phyloP scores from a whole-genome alignment of 106 monocot species.

The Amphibolis antarctica region DNA sequence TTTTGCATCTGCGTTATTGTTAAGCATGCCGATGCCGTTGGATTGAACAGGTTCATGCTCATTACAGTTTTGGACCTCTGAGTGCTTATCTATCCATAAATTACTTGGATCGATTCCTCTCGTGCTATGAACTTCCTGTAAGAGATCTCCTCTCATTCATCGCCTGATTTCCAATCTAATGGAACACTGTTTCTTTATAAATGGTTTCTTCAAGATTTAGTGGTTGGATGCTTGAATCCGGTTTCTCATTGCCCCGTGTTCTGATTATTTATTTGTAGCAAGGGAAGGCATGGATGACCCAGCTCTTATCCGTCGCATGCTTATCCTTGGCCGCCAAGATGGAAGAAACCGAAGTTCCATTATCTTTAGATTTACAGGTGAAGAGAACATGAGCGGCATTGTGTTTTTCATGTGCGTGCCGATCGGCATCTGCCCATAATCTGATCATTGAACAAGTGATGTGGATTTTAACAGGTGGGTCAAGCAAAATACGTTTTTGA shows the following conservation, averaged over 20 bases:
- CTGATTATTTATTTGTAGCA: constrained; percentile 1
- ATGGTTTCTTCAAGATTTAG: not conserved
- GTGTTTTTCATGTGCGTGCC: not conserved
- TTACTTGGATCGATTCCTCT: constrained; percentile 73
- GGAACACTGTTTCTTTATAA: not conserved
- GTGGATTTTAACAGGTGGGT: constrained; percentile 30
- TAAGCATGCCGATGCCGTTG: not conserved
- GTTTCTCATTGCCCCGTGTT: not conserved
- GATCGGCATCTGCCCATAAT: not conserved
- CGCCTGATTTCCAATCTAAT: not conserved
- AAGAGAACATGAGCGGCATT: not conserved
- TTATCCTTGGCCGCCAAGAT: constrained; percentile 71
- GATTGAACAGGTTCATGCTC: constrained; percentile 47
- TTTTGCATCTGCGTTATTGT: not conserved
- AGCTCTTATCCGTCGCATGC: constrained; percentile 61
- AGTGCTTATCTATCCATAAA: constrained; percentile 47
- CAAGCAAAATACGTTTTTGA: constrained; percentile 66
- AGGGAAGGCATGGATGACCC: constrained; percentile 69
- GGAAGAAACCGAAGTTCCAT: constrained; percentile 58
- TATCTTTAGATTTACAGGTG: constrained; percentile 64
- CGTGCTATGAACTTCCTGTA: constrained; percentile 42
- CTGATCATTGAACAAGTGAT: no score
- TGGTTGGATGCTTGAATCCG: not conserved
- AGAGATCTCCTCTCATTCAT: constrained; percentile 1
- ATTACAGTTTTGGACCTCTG: constrained; percentile 61